Percentiles rank a stretch among this genome's conserved stretches.
Evolutionary conservation across 1,284 basidiomycete species (phyloP).

Genomic region (Baeospora myosura): DNA sequence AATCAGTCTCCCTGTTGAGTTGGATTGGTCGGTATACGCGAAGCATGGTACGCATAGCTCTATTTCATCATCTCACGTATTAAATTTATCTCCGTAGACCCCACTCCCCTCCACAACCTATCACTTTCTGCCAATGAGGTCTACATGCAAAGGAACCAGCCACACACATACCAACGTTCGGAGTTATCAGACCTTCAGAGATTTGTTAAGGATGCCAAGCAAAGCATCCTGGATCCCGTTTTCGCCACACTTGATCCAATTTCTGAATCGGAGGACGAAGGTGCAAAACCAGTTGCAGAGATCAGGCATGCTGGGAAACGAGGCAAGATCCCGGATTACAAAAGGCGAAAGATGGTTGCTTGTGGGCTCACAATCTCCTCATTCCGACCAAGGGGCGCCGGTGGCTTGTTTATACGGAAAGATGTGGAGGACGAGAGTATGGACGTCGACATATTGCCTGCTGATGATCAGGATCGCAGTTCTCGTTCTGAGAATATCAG

Average conservation of each 20-base stretch:
- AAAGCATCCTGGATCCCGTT: conserved; percentile 53
- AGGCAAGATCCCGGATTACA: conserved; percentile 24
- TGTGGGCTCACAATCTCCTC: conserved; percentile 26
- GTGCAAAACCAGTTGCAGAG: too few relatives aligned
- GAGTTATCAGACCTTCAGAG: conserved; percentile 54
- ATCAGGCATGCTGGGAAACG: too few relatives aligned
- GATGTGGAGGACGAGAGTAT: conserved; percentile 53
- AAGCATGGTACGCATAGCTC: conserved; percentile 32
- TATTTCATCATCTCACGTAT: conserved; percentile 2
- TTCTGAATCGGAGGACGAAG: conserved; percentile 34
- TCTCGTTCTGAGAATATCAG: conserved; percentile 3
- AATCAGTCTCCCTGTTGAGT: conserved; percentile 30
- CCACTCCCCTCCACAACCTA: conserved; percentile 38
- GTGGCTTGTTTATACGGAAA: conserved; percentile 41
- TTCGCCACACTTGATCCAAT: conserved; percentile 32
- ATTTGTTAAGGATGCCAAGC: conserved; percentile 47
- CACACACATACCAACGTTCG: conserved; percentile 32
- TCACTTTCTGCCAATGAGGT: conserved; percentile 27
- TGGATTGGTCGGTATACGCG: conserved; percentile 48
- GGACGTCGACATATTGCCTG: conserved; percentile 44
- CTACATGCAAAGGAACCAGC: conserved; percentile 30
- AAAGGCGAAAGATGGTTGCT: conserved; percentile 42
- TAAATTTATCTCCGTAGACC: conserved; percentile 21
- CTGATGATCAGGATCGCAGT: conserved; percentile 14
- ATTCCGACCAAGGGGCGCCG: conserved; percentile 21